A percentile compares a stretch with the other conserved stretches of the same genome.
Conservation (phyloP, 2,329 filamentous ascomycete genomes). For the Talaromyces albobiverticillius region DNA sequence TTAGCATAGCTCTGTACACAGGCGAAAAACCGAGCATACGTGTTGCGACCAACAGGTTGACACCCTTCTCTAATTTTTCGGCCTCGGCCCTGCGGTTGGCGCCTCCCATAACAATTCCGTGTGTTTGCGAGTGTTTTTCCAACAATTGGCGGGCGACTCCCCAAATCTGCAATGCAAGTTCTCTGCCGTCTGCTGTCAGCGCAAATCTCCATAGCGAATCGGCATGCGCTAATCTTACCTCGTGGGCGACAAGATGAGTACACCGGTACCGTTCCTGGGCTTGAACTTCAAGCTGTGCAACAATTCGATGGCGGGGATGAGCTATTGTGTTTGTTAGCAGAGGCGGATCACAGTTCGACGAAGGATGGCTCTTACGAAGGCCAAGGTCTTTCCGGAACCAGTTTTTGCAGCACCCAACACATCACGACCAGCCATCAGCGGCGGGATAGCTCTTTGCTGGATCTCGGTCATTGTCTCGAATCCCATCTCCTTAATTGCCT, state of each 20-base stretch:
- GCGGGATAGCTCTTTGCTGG: slow-evolving; percentile 90
- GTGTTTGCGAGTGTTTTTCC: slow-evolving; percentile 89
- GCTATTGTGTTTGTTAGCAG: slow-evolving; percentile 26
- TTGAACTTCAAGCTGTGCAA: slow-evolving; percentile 65
- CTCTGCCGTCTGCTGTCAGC: slow-evolving; percentile 47
- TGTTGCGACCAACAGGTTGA: slow-evolving; percentile 92
- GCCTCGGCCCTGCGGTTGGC: slow-evolving; percentile 88
- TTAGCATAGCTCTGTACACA: slow-evolving; percentile 30
- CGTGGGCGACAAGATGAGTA: slow-evolving; percentile 88
- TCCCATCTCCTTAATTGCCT: slow-evolving; percentile 85
- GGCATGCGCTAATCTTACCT: not conserved
- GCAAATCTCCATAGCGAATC: not conserved
- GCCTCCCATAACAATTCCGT: slow-evolving; percentile 93
- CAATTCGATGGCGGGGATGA: slow-evolving; percentile 75
- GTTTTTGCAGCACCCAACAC: slow-evolving; percentile 95
- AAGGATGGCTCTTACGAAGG: slow-evolving; percentile 50
- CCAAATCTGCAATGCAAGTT: slow-evolving; percentile 93
- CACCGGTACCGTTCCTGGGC: slow-evolving; percentile 71
- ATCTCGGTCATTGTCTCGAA: slow-evolving; percentile 97
- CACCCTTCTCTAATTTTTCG: slow-evolving; percentile 89
- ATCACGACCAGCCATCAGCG: slow-evolving; percentile 82
- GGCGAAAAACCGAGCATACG: not conserved
- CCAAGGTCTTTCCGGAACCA: slow-evolving; percentile 87
- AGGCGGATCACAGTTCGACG: not conserved
- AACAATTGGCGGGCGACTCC: slow-evolving; percentile 91